Evolutionary conservation across 768 basidiomycete genomes (phyloP).

Genomic region (Dioszegia aurantiaca): DNA sequence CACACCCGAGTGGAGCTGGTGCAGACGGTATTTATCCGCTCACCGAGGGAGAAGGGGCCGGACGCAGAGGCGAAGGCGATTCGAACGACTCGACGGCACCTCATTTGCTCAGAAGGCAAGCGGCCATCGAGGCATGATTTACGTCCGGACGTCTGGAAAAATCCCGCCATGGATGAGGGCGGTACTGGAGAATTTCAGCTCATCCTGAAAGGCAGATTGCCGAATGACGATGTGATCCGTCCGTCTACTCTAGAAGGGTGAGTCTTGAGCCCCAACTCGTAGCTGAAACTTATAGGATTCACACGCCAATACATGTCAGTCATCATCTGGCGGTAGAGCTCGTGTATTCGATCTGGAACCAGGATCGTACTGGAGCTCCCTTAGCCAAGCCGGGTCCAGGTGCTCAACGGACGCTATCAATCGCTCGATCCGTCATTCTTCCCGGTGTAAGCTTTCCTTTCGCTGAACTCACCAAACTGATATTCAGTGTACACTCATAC

Average conservation of each 20-base stretch:
- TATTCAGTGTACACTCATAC: conserved; percentile 19
- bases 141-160: neutral
- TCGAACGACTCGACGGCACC: neutral
- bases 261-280: neutral
- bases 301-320: conserved; percentile 32
- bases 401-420: conserved; percentile 19
- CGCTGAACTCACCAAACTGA: neutral
- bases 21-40: conserved; percentile 23
- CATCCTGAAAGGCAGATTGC: conserved; percentile 28
- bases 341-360: conserved; percentile 28
- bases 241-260: conserved; percentile 35
- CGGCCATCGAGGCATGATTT: conserved; percentile 1
- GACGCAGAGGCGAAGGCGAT: neutral
- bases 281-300: neutral
- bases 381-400: conserved; percentile 21
- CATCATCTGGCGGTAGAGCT: conserved; percentile 32
- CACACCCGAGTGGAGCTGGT: conserved; percentile 24
- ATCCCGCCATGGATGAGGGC: conserved; percentile 1
- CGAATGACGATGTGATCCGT: conserved; percentile 29
- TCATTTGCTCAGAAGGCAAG: conserved; percentile 5
- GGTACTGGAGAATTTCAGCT: conserved; percentile 17
- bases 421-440: conserved; percentile 20
- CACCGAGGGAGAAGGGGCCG: conserved; percentile 20
- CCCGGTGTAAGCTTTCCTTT: conserved; percentile 20
- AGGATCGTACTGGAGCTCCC: conserved; percentile 20